Base-by-base conservation (phyloP, 177 flowering plant species). In the Vitis hybrid region DNA sequence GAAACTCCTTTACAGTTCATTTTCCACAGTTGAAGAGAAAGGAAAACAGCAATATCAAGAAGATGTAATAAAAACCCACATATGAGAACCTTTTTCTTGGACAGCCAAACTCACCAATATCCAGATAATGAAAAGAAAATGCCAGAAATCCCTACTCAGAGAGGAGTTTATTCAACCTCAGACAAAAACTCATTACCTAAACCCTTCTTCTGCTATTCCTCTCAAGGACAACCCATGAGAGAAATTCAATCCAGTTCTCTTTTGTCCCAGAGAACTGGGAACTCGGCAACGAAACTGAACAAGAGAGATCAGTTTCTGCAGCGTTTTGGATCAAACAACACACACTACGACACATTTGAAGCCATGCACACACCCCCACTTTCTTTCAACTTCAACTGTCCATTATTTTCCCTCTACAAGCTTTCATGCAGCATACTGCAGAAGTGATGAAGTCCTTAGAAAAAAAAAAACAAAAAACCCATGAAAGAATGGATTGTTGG, bases 281-380 rank as follows among this genome's bases (percentile, higher is more conserved):
- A 27, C 30, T 27, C 30, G 3, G 30, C 30, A 27, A 27, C 30
- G 30, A 40, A 40, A 40, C 46, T 40, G 46, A 35, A 40, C 6
- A 40, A 48, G 46, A 3, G 14, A 64, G 51, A n/a, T 32, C 8
- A 15, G 15, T 27, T 48, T 27, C 9, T 13, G 17, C 50, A 18
- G 60, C 24, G 50, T 30, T n/a, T 49, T 18, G 64, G 40, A 15
- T 52, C 30, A 48, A 65, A 2, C 50, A 64, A 49, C 57, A 19
- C 8, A 17, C 40, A 64, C 19, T 50, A 63, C 66, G 54, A 62
- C 58, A 56, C 56, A 64, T 17, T 61, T 72, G 8, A 63, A 17
- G 18, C 57, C 58, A 12, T 69, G 15, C 18, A 50, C 15, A 12
- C 12, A 30, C 24, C 66, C 48, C 7, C 49, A 19, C 11, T 65